phyloP scores from a whole-genome alignment of 768 basidiomycete genomes.

The Tricholoma terreum region DNA sequence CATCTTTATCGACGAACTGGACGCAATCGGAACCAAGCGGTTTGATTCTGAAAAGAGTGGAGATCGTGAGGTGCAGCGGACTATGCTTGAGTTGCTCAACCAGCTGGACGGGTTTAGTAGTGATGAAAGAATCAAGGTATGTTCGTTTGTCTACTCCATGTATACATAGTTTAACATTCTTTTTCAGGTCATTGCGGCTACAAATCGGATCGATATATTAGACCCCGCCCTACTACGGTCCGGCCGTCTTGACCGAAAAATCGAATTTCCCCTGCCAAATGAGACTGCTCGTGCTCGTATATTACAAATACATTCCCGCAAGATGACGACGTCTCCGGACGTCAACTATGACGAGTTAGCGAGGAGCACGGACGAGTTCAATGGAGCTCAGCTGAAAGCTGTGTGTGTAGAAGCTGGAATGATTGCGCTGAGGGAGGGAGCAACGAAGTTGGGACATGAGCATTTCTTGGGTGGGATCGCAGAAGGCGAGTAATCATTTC shows the following conservation, averaged over 20 bases:
- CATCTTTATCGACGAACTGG: constrained; percentile 97
- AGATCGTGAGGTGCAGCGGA: constrained; percentile 98
- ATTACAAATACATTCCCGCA: constrained; percentile 94
- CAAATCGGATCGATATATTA: constrained; percentile 97
- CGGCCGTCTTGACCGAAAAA: constrained; percentile 96
- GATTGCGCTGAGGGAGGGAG: constrained; percentile 95
- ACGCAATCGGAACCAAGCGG: constrained; percentile 98
- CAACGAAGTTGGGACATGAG: constrained; percentile 85
- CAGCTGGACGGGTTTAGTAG: constrained; percentile 98
- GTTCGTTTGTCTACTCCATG: constrained; percentile 10
- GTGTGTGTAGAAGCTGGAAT: constrained; percentile 99
- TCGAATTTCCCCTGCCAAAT: constrained; percentile 96
- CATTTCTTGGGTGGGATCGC: constrained; percentile 93
- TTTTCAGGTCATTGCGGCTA: constrained; percentile 91
- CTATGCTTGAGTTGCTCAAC: constrained; percentile 99
- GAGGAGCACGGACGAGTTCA: constrained; percentile 96
- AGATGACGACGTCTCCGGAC: constrained; percentile 84
- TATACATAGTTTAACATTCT: constrained; percentile 7
- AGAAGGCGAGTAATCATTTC: constrained; percentile 54
- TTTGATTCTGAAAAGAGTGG: constrained; percentile 99
- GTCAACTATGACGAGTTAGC: constrained; percentile 98
- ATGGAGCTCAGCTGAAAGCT: constrained; percentile 94
- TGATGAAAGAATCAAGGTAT: constrained; percentile 94
- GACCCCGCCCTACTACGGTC: constrained; percentile 98
- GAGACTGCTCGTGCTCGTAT: constrained; percentile 96